Base-by-base conservation (phyloP, 2,329 filamentous ascomycete genomes). In the Fusarium phyllophilum region DNA sequence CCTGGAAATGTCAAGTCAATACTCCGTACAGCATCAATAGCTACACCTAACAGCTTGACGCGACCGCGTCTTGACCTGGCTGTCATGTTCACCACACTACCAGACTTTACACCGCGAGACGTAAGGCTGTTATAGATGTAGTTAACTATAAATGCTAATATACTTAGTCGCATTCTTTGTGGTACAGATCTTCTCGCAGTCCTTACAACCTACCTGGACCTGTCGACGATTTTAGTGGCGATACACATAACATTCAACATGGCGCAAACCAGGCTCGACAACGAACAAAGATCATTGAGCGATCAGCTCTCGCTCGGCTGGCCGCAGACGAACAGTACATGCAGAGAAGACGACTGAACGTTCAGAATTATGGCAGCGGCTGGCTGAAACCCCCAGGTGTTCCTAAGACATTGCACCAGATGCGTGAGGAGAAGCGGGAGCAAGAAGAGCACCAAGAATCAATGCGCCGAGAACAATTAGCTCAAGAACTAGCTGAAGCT, bases 311-410 rank as follows among this genome's bases (percentile, higher is more conserved):
- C 8, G 89, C 92, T 15, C 87, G 91, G 5, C 89, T 97, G 17
- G 87, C 89, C 33, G 85, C 90, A 46, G 96, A 98, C 80, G 96
- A 98, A 84, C 88, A 91, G 69, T 89, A 91, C 66, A 88, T 97
- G 73, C 89, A 92, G 62, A 89, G 92, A 14, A 94, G 96, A 52
- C 94, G 95, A 78, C 84, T 90, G 54, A 94, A 96, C 75, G 92
- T 98, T 36, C 90, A 93, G 54, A 93, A 95, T 78, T 98, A 97
- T 80, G 96, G 96, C 68, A 93, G 92, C 74, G 89, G 89, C 49
- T 99, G 96, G 96, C 91, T 99, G 63, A 93, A 93, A 66, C 96
- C 96, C 0, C 95, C 94, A 0, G 96, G 96, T 13, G 88, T 97
- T 62, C 82, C 90, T 65, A 99, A 98, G 86, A 97, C 96, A 3